These are phyloP conservation scores for Cynara cardunculus DNA, from an alignment of 129 eudicot species.

Conservation along the genomic window DNA sequence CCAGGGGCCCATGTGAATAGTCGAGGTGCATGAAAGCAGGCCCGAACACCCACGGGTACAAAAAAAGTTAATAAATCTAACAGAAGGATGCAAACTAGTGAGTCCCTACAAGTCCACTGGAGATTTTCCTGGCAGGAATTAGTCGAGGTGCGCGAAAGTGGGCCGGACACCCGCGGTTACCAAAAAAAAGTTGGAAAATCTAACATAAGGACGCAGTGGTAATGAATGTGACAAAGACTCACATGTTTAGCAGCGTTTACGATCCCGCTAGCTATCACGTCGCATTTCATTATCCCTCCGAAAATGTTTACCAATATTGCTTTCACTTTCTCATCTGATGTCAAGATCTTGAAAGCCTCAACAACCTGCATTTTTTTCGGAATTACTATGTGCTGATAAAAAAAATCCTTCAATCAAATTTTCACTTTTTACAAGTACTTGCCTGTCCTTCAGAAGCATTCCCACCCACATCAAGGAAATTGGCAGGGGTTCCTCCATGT, in stretches of 20 bases:
- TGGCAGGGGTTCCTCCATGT: conserved; percentile 99
- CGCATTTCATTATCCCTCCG: conserved; percentile 99
- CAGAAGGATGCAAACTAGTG: too few relatives aligned
- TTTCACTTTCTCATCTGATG: conserved; percentile 95
- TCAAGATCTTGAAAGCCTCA: conserved; percentile 96
- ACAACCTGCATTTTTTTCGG: conserved; percentile 53
- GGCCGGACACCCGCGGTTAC: too few relatives aligned
- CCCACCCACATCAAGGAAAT: conserved; percentile 99
- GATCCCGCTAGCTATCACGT: conserved; percentile 96
- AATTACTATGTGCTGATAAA: neutral
- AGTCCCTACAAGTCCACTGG: too few relatives aligned
- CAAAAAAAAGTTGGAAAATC: neutral
- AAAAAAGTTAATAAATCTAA: too few relatives aligned
- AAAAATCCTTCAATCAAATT: neutral
- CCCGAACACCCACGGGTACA: too few relatives aligned
- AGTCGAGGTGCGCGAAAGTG: too few relatives aligned
- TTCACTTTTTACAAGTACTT: conserved; percentile 5
- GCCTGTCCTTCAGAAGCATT: conserved; percentile 97
- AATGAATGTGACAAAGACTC: neutral
- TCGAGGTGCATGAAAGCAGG: too few relatives aligned
- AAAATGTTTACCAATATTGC: conserved; percentile 94
- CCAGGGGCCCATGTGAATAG: too few relatives aligned
- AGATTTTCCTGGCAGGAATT: too few relatives aligned
- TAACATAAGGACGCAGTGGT: neutral
- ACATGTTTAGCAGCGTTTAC: conserved; percentile 98